Base-by-base conservation (phyloP, 352 stramenopile genomes). In the Phytophthora pinifolia region DNA sequence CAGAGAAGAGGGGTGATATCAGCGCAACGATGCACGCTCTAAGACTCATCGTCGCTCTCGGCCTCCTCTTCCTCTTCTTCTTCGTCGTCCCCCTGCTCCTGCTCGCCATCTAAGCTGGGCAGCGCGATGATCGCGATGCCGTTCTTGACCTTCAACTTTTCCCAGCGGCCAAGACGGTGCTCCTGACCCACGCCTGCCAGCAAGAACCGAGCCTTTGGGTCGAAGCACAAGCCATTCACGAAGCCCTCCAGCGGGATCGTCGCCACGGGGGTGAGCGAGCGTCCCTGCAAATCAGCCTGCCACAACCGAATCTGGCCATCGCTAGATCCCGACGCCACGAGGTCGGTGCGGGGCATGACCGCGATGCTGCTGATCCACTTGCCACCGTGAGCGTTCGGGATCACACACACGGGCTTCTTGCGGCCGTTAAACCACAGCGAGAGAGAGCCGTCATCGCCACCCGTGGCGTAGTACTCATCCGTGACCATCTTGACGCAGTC, bases 271-370 rank as follows among this genome's bases (percentile, higher is more conserved):
- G 62, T 62, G 22, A 97, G 67, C 41, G 71, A 74, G 9, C 87
- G 80, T 38, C 68, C 74, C 32, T 80, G 74, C 27, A 96, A 42
- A 49, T 96, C 85, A n/a, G 83, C 86, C 22, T 83, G 70, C 94
- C 94, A 98, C 29, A 98, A 68, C 3, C 91, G 84, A 35, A 98
- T 79, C 62, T 84, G 76, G n/a, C 94, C 94, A 48, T 98, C 91
- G 13, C 69, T 89, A 18, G 88, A 96, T 34, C 94, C 94, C 4
- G 88, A 96, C 1, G 91, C 92, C 17, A 97, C 72, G 17, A 98
- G 76, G 62, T 98, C 92, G 9, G 89, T 95, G 25, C 83, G 83
- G 2, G 86, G 86, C 65, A 97, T 80, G 20, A 96, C 87, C 13
- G 91, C 83, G 18, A 98, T 58, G 53, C 80, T 92, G 59, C 71